Percentiles rank a stretch among this genome's conserved stretches.
These are phyloP conservation scores for Juncus effusus DNA, from an alignment of 176 grass and related monocot species.

Conservation along the genomic window DNA sequence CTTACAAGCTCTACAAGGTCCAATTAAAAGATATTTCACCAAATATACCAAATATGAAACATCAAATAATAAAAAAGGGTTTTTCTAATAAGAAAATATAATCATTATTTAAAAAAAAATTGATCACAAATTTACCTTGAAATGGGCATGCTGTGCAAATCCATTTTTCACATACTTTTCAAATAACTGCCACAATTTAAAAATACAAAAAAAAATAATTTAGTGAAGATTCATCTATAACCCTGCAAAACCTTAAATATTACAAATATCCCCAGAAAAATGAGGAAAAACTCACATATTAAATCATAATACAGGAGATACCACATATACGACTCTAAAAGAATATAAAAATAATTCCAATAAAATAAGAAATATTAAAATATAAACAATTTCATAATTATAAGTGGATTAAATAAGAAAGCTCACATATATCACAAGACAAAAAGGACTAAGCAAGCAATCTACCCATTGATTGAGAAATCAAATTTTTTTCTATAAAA, in stretches of 20 bases:
- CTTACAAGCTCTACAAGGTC: too few species aligned
- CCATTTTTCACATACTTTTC: slow-evolving; percentile 87
- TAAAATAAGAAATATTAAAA: slow-evolving; percentile 21
- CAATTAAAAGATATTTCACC: background rate
- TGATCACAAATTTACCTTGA: slow-evolving; percentile 81
- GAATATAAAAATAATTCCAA: background rate
- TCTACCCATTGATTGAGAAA: slow-evolving; percentile 96
- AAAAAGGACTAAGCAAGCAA: slow-evolving; percentile 81
- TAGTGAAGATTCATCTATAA: too few species aligned
- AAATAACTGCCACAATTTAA: slow-evolving; percentile 46
- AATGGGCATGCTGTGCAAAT: slow-evolving; percentile 97
- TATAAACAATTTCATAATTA: too few species aligned
- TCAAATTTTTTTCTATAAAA: slow-evolving; percentile 56
- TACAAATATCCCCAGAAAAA: too few species aligned
- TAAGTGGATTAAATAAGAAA: too few species aligned
- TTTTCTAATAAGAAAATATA: background rate
- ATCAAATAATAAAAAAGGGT: background rate
- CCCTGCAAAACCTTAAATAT: too few species aligned
- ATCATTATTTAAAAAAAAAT: background rate
- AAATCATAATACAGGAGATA: background rate
- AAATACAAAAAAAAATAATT: too few species aligned
- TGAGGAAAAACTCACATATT: background rate
- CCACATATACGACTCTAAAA: background rate
- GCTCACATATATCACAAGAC: slow-evolving; percentile 62
- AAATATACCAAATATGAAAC: background rate